Conservation (phyloP, 116 monocot genomes). For the Zostera marina region DNA sequence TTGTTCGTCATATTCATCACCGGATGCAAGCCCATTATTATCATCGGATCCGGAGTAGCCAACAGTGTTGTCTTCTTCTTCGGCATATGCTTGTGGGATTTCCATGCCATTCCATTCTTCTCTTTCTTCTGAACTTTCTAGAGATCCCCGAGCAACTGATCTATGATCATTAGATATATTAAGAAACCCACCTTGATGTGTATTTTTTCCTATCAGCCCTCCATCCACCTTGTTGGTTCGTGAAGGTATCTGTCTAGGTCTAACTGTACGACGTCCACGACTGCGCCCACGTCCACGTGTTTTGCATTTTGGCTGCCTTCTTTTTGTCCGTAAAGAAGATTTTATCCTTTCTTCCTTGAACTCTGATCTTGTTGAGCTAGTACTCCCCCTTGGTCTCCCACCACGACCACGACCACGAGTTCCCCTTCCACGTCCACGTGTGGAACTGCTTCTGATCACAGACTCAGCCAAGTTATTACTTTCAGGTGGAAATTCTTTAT, state of each 20-base stretch:
- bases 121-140: slow-evolving; percentile 27
- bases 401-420: slow-evolving; percentile 44
- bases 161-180: slow-evolving; percentile 6
- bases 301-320: slow-evolving; percentile 37
- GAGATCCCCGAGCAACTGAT: slow-evolving; percentile 22
- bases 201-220: slow-evolving; percentile 16
- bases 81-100: slow-evolving; percentile 18
- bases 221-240: slow-evolving; percentile 2
- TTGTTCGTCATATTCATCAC: slow-evolving; percentile 63
- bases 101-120: slow-evolving; percentile 27
- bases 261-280: slow-evolving; percentile 47
- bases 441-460: slow-evolving; percentile 19
- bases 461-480: slow-evolving; percentile 34
- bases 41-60: slow-evolving; percentile 37
- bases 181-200: slow-evolving; percentile 24
- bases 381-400: slow-evolving; percentile 17
- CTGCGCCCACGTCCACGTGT: slow-evolving; percentile 58
- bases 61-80: slow-evolving; percentile 44
- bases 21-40: slow-evolving; percentile 35
- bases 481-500: slow-evolving; percentile 22
- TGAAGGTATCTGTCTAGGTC: slow-evolving; percentile 31
- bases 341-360: slow-evolving; percentile 14
- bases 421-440: slow-evolving; percentile 52
- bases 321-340: slow-evolving; percentile 15
- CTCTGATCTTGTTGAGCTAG: slow-evolving; percentile 12